phyloP scores from a whole-genome alignment of 1,139 yeast genomes.

The Pichia cactophila region DNA sequence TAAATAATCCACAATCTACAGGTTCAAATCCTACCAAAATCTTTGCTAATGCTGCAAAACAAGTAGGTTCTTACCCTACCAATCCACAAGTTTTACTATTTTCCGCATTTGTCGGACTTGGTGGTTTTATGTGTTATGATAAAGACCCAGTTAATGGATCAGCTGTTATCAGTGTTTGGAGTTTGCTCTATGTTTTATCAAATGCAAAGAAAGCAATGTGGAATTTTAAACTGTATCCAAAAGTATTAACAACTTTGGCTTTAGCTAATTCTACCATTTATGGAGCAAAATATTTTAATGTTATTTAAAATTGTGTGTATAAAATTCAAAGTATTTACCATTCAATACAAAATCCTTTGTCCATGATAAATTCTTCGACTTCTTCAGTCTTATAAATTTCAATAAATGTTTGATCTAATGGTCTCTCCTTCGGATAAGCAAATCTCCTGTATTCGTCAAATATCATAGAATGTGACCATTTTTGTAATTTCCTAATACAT shows the following conservation, averaged over 20 bases:
- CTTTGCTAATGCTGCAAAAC: not conserved
- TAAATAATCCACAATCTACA: slow-evolving; percentile 10
- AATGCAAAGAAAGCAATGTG: slow-evolving; percentile 59
- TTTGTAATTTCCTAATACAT: slow-evolving; percentile 76
- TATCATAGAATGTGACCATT: slow-evolving; percentile 88
- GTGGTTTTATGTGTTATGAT: slow-evolving; percentile 76
- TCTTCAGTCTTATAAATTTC: slow-evolving; percentile 73
- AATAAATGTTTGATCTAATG: slow-evolving; percentile 90
- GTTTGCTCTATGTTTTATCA: slow-evolving; percentile 64
- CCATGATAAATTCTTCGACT: slow-evolving; percentile 45
- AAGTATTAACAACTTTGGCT: slow-evolving; percentile 52
- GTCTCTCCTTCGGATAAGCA: slow-evolving; percentile 92
- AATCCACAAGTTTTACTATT: slow-evolving; percentile 44
- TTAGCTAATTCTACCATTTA: slow-evolving; percentile 56
- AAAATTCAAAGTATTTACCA: slow-evolving; percentile 39
- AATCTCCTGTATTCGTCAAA: slow-evolving; percentile 91
- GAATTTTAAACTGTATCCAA: slow-evolving; percentile 49
- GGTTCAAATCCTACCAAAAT: slow-evolving; percentile 1
- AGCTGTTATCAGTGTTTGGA: slow-evolving; percentile 87
- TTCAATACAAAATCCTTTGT: slow-evolving; percentile 48
- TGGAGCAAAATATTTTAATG: slow-evolving; percentile 35
- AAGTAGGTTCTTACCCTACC: slow-evolving; percentile 32
- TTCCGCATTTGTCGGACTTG: slow-evolving; percentile 66
- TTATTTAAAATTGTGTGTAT: slow-evolving; percentile 2
- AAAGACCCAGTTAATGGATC: slow-evolving; percentile 79